Evolutionary conservation across 2,329 filamentous ascomycete species (phyloP).

Genomic region (Emmonsiellopsis sp.): DNA sequence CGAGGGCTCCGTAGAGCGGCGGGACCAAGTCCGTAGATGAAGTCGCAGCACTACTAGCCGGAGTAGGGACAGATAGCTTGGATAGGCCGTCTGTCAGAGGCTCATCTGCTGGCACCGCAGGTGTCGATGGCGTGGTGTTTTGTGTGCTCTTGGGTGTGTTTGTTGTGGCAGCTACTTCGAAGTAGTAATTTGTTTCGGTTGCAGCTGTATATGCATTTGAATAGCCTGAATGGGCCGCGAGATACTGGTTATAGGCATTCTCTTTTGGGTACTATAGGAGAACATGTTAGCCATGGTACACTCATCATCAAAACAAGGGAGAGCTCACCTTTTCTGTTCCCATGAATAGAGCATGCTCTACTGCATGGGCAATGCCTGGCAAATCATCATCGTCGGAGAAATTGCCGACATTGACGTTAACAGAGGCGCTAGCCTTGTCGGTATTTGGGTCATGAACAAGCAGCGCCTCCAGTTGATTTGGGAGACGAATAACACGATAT

Average conservation of each 20-base stretch:
- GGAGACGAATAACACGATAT: constrained; percentile 76
- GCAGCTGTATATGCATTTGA: constrained; percentile 93
- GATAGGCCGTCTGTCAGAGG: constrained; percentile 10
- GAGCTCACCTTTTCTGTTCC: constrained; percentile 74
- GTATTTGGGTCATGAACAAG: constrained; percentile 90
- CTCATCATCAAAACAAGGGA: background rate
- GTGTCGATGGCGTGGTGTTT: constrained; percentile 2
- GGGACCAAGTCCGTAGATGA: constrained; percentile 27
- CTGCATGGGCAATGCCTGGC: constrained; percentile 90
- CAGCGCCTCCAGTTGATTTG: constrained; percentile 81
- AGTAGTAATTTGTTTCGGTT: constrained; percentile 96
- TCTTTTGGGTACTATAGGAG: constrained; percentile 66
- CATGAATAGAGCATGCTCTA: constrained; percentile 97
- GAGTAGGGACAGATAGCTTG: constrained; percentile 4
- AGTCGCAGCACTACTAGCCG: constrained; percentile 16
- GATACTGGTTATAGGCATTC: constrained; percentile 91
- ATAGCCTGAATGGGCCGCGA: constrained; percentile 78
- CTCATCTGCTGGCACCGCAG: constrained; percentile 3
- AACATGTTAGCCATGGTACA: constrained; percentile 2
- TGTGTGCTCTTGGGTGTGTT: constrained; percentile 17
- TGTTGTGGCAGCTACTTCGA: constrained; percentile 79
- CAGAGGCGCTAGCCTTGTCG: constrained; percentile 90
- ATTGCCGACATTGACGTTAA: constrained; percentile 93
- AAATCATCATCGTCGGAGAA: constrained; percentile 88
- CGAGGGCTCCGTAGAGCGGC: constrained; percentile 71